A percentile compares a stretch with the other conserved stretches of the same genome.
These are phyloP conservation scores for Yarrowia keelungensis DNA, from an alignment of 805 yeast genomes.

Conservation along the genomic window DNA sequence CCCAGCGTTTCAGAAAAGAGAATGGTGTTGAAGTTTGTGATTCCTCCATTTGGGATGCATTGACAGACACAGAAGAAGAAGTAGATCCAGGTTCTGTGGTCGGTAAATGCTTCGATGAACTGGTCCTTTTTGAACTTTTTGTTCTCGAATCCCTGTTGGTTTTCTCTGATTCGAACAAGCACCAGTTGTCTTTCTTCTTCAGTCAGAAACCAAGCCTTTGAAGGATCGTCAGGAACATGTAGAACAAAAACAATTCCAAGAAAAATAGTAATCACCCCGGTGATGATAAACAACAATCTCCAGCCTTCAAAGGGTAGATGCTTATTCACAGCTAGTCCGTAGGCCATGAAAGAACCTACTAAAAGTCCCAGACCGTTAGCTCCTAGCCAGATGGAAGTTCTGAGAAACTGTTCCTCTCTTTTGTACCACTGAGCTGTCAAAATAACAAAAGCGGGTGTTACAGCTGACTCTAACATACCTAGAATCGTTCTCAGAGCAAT, in stretches of 20 bases:
- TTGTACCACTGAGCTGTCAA: background rate
- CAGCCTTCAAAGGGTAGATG: background rate
- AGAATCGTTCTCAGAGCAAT: background rate
- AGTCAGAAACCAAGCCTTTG: background rate
- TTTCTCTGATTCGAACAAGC: background rate
- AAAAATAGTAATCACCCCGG: background rate
- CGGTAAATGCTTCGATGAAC: background rate
- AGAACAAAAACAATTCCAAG: background rate
- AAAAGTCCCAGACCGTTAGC: background rate
- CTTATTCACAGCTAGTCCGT: background rate
- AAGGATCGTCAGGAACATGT: background rate
- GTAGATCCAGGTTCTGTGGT: background rate
- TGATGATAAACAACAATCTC: background rate
- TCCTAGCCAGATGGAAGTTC: conserved; percentile 6
- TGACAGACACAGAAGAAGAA: background rate
- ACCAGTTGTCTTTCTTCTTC: background rate
- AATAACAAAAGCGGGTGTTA: no score
- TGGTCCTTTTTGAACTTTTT: background rate
- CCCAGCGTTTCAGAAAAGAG: no score
- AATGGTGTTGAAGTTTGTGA: no score
- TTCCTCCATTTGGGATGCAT: background rate
- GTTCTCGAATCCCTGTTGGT: background rate
- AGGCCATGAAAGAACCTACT: background rate
- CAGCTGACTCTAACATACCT: no score
- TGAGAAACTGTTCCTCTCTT: conserved; percentile 1